Percentiles rank a stretch among this genome's conserved stretches.
Evolutionary conservation across 73 alveolate genomes (phyloP).

Genomic region (Tetrahymena malaccensis): DNA sequence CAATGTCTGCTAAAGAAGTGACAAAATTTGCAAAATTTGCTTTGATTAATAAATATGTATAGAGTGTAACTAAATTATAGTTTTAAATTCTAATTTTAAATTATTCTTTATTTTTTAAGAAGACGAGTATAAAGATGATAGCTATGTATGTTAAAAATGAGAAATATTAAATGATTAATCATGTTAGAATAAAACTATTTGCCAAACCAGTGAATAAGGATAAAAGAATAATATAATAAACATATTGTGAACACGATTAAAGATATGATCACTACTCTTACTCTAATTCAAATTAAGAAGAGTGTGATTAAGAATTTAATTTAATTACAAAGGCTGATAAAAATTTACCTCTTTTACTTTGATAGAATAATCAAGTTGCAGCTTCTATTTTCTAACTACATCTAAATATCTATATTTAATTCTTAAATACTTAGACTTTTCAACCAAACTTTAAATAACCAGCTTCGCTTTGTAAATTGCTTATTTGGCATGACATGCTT

Average conservation of each 20-base stretch:
- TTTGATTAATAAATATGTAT: background rate
- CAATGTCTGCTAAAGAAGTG: background rate
- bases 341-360: too few relatives aligned
- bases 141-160: background rate
- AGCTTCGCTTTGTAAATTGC: background rate
- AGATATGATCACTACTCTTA: background rate
- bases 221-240: too few relatives aligned
- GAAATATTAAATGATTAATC: background rate
- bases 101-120: too few relatives aligned
- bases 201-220: background rate
- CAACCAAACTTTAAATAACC: background rate
- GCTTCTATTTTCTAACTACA: background rate
- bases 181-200: background rate
- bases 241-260: background rate
- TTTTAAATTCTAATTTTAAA: too few relatives aligned
- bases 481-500: background rate
- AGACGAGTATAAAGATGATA: background rate
- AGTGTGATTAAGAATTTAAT: background rate
- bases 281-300: background rate
- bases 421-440: background rate
- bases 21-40: background rate
- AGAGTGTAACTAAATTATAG: background rate
- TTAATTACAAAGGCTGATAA: background rate
- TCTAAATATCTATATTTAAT: background rate
- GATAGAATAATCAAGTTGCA: background rate